Conservation (phyloP, 139 green algal genomes). For the Chlamydomonas applanata region DNA sequence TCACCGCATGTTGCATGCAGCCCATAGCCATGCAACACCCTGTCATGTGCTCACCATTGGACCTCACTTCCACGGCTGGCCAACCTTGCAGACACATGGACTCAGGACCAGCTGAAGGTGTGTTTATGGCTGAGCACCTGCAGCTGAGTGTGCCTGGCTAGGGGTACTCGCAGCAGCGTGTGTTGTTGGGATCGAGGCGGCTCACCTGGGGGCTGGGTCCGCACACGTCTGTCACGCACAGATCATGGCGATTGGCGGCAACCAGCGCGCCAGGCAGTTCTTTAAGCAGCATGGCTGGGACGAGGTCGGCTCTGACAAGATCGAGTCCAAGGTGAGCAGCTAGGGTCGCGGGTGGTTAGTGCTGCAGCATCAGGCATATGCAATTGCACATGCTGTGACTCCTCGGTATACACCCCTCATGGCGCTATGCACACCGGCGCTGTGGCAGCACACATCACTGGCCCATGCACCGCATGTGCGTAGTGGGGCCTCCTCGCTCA, state of each 20-base stretch:
- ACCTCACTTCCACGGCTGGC: too few relatives aligned
- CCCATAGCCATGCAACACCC: too few relatives aligned
- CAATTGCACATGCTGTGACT: background rate
- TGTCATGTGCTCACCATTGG: too few relatives aligned
- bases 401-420: too few relatives aligned
- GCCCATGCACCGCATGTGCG: background rate
- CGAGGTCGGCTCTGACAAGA: slow-evolving; percentile 88
- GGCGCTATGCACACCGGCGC: too few relatives aligned
- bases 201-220: too few relatives aligned
- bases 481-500: too few relatives aligned
- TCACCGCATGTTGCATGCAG: too few relatives aligned
- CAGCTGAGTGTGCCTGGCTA: too few relatives aligned
- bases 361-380: background rate
- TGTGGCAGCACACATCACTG: background rate
- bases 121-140: too few relatives aligned
- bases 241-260: slow-evolving; percentile 87
- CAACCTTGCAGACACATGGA: slow-evolving; percentile 87
- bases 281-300: slow-evolving; percentile 99
- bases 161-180: too few relatives aligned
- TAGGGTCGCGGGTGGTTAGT: background rate
- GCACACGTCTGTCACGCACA: slow-evolving; percentile 19
- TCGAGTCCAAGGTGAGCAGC: slow-evolving; percentile 82
- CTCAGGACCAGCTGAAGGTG: slow-evolving; percentile 91
- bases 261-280: slow-evolving; percentile 83
- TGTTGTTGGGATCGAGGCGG: too few relatives aligned